Percentiles rank a stretch among this genome's conserved stretches.
These are phyloP conservation scores for Eucalyptus polyanthemos DNA, from an alignment of 345 rosid species.

Conservation along the genomic window DNA sequence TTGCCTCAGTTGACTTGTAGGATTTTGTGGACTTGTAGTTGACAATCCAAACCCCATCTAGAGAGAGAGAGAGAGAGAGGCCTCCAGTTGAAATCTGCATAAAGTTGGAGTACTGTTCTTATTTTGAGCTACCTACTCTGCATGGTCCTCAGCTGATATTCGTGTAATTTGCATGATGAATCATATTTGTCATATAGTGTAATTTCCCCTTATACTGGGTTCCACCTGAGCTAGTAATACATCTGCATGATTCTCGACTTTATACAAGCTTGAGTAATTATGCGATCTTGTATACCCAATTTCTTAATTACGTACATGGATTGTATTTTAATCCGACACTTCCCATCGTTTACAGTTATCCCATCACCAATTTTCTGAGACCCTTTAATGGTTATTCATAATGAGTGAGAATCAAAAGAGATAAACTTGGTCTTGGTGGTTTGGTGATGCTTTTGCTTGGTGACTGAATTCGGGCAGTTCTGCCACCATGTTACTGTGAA, in stretches of 20 bases:
- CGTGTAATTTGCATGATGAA: neutral
- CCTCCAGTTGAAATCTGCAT: neutral
- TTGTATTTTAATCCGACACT: neutral
- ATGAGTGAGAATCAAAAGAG: neutral
- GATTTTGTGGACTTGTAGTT: conserved; percentile 11
- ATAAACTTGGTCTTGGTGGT: neutral
- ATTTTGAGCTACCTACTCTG: neutral
- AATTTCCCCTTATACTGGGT: neutral
- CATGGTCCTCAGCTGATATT: neutral
- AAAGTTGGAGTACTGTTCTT: neutral
- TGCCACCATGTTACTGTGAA: neutral
- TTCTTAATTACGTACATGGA: neutral
- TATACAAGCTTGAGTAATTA: neutral
- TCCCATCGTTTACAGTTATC: neutral
- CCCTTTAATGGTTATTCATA: neutral
- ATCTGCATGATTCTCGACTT: neutral
- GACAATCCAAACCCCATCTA: neutral
- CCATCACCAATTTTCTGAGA: neutral
- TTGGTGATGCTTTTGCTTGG: neutral
- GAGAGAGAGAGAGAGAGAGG: neutral
- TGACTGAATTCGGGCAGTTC: neutral
- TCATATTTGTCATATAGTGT: neutral
- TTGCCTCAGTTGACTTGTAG: conserved; percentile 4
- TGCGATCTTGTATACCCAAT: neutral
- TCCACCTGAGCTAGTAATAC: neutral